Evolutionary conservation across 371 early-diverging fungal genomes (phyloP), one percentile per base, ranked within the genome.

Genomic region (Smittium culicis): DNA sequence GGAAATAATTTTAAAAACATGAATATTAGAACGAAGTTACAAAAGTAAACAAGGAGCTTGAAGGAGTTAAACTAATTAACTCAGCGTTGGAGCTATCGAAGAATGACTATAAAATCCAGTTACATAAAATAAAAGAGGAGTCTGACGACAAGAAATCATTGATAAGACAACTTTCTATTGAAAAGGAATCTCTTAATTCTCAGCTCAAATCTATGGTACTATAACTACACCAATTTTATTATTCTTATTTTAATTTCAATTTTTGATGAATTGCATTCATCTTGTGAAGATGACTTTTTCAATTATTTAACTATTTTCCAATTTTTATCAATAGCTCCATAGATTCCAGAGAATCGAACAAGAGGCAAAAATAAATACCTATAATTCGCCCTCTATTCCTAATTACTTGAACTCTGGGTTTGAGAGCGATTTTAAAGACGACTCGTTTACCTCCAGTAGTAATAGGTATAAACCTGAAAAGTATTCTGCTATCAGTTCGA

Each of bases 161-260:
- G 54, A 25, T 64, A 11, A 5, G 29, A 11, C 64, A 64, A 58
- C 28, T 64, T 27, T 11, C 5, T 11, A 25, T 64, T 27, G 64
- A 64, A 25, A 35, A 58, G 58, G 64, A 64, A 8, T 30, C 34
- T 11, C 25, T 64, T 16, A 59, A 25, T 16, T 28, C 25, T 11
- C 64, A 64, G 25, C 27, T 35, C 27, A 64, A 64, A 45, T 30
- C 27, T 64, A 35, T 64, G 27, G n/a, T n/a, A n/a, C n/a, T n/a
- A n/a, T n/a, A 24, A 55, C 55, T 24, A 27, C 24, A 24, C 24
- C 24, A 27, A 24, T 27, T 55, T 24, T 24, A 55, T 24, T 55
- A 27, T 27, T 27, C 24, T 24, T 55, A 55, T 55, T 55, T 24
- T 55, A 27, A 24, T 24, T 24, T 55, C n/a, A 24, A 24, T 24